Evolutionary conservation across 176 grass and related monocot species (phyloP).

Genomic region (Rhynchospora pubera): DNA sequence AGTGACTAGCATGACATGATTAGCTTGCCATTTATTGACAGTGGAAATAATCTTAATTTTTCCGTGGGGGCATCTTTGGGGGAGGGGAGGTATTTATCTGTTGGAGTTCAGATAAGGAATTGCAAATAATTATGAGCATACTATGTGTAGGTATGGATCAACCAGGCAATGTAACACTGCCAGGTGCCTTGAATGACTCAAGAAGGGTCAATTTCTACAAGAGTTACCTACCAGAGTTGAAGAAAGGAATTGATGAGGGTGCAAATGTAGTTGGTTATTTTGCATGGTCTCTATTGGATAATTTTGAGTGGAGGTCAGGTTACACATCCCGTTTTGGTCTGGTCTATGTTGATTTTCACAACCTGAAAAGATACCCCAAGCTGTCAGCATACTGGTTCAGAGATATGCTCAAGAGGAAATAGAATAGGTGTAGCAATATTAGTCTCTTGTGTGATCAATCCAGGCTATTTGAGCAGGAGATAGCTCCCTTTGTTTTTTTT

Average conservation of each 20-base stretch:
- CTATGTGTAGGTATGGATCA: constrained; percentile 25
- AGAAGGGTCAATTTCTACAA: constrained; percentile 23
- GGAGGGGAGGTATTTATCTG: background rate
- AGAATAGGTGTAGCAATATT: background rate
- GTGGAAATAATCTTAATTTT: background rate
- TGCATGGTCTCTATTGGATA: constrained; percentile 30
- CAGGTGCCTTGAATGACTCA: constrained; percentile 13
- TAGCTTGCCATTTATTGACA: background rate
- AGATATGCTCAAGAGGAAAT: constrained; percentile 12
- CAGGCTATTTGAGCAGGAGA: too few species aligned
- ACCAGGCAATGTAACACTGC: constrained; percentile 17
- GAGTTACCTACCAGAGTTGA: constrained; percentile 21
- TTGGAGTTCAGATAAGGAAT: background rate
- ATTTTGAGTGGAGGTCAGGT: constrained; percentile 24
- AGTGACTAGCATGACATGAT: background rate
- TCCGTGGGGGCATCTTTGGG: background rate
- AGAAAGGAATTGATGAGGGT: constrained; percentile 27
- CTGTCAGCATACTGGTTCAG: constrained; percentile 19
- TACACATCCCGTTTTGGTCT: constrained; percentile 23
- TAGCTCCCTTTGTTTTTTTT: too few species aligned
- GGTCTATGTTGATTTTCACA: constrained; percentile 14
- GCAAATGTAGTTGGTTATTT: constrained; percentile 26
- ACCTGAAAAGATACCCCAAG: constrained; percentile 17
- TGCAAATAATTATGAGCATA: background rate
- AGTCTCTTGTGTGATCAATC: too few species aligned